phyloP scores from a whole-genome alignment of 2,329 filamentous ascomycete genomes.

The Septoria linicola region DNA sequence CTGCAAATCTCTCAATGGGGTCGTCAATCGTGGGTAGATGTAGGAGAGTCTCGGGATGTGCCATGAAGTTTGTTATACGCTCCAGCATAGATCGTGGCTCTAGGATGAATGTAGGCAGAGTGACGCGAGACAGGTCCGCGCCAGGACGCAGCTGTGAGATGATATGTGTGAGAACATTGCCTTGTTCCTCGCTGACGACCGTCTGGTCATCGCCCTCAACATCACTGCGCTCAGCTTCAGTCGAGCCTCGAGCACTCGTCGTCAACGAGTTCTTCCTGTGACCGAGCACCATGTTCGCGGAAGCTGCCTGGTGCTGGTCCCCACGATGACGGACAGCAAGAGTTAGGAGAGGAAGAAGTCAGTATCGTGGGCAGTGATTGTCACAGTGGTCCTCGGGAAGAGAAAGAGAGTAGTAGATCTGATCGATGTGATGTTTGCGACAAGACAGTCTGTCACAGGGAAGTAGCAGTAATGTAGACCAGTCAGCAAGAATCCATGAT shows the following conservation, averaged over 20 bases:
- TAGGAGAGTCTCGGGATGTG: constrained; percentile 92
- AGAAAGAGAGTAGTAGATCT: neutral
- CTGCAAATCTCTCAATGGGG: constrained; percentile 83
- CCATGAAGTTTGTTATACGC: constrained; percentile 99
- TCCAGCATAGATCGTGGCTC: constrained; percentile 98
- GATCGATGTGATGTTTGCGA: constrained; percentile 1
- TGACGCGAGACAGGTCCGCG: constrained; percentile 90
- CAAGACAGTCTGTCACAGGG: too few relatives aligned
- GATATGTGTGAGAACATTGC: constrained; percentile 94
- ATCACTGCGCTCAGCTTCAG: constrained; percentile 43
- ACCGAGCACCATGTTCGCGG: constrained; percentile 48
- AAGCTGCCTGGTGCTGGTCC: neutral
- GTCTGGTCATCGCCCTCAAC: constrained; percentile 55
- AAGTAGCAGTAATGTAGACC: too few relatives aligned
- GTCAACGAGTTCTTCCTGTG: constrained; percentile 49
- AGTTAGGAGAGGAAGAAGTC: neutral
- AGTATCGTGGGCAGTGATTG: neutral
- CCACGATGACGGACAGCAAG: constrained; percentile 3
- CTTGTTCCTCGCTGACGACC: constrained; percentile 86
- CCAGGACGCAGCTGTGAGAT: constrained; percentile 95
- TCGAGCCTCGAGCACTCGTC: constrained; percentile 44
- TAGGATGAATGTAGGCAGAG: constrained; percentile 94
- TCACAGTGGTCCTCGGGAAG: neutral
- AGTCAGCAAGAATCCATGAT: too few relatives aligned
- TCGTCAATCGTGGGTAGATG: constrained; percentile 86